Evolutionary conservation across 1,284 basidiomycete species (phyloP), one percentile per base, ranked within the genome.

Genomic region (Somion occarium): DNA sequence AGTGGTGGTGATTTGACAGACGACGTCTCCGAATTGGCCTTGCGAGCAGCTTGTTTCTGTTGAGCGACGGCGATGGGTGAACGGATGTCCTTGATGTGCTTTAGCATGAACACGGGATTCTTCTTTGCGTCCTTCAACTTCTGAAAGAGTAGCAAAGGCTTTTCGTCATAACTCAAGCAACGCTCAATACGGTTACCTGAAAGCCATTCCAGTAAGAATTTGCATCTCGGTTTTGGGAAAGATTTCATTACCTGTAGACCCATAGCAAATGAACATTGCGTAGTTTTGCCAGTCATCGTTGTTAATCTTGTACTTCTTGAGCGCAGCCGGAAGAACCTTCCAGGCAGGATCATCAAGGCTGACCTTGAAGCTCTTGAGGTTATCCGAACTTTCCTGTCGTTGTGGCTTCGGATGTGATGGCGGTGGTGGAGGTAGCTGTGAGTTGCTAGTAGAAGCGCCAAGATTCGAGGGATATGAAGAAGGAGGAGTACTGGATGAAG

Each of bases 221-320:
- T 50, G 24, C 49, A 50, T n/a, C n/a, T n/a, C 19, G 42, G 7
- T 46, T 24, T 15, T 11, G 50, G 51, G 52, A 46, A 24, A 38
- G 15, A 2, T 22, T 15, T 2, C 2, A 22, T 61, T 63, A 92
- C 93, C 91, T 46, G 92, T 80, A 54, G 88, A 86, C 13, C 93
- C 95, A 67, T 95, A 98, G 64, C 95, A 98, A 58, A 99, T 98
- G 71, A 99, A 99, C 82, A 99, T 88, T 22, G 96, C 97, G 73
- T 99, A 99, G 63, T 93, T 89, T 74, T 93, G 88, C 95, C 96
- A 99, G 67, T 94, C 95, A 61, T 99, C 97, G 64, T 95, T 95
- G 65, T 95, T 88, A 70, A 99, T 98, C 66, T 93, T 93, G 72
- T 99, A 99, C 70, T 98, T 98, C 73, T 98, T 98, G 57, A 99